These are phyloP conservation scores for Alloteropsis angusta DNA, from an alignment of 202 grass and related monocot species.

Conservation along the genomic window DNA sequence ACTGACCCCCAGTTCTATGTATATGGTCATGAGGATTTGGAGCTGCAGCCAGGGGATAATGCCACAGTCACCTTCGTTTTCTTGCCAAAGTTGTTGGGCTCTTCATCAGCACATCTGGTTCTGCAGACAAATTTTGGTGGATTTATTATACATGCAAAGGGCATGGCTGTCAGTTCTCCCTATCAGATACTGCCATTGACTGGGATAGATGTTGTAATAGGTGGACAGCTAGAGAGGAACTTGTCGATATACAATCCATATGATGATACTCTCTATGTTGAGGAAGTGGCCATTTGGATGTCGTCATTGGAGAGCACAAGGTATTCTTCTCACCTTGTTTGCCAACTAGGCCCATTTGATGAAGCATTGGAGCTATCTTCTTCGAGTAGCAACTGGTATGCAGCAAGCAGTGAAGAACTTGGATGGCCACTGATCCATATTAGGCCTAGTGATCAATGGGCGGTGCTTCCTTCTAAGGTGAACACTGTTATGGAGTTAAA, in stretches of 20 bases:
- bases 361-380: constrained; percentile 30
- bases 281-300: constrained; percentile 81
- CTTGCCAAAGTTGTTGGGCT: constrained; percentile 68
- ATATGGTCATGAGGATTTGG: constrained; percentile 56
- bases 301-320: constrained; percentile 50
- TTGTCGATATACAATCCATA: constrained; percentile 79
- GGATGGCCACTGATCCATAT: constrained; percentile 46
- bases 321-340: constrained; percentile 68
- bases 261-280: constrained; percentile 60
- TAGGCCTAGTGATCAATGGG: constrained; percentile 69
- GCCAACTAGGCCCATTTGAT: constrained; percentile 33
- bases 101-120: constrained; percentile 64
- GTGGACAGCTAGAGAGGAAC: constrained; percentile 53
- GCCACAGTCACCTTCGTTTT: constrained; percentile 64
- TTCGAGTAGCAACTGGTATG: constrained; percentile 54
- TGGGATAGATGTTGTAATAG: constrained; percentile 42
- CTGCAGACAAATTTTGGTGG: constrained; percentile 88
- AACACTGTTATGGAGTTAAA: constrained; percentile 51
- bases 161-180: constrained; percentile 52
- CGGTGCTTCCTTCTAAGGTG: constrained; percentile 47
- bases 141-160: constrained; percentile 85
- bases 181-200: constrained; percentile 70
- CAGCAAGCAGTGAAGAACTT: constrained; percentile 33
- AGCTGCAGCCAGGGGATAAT: constrained; percentile 61
- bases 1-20: constrained; percentile 85